Evolutionary conservation across 768 basidiomycete genomes (phyloP).

Genomic region (Kondoa subrosea): DNA sequence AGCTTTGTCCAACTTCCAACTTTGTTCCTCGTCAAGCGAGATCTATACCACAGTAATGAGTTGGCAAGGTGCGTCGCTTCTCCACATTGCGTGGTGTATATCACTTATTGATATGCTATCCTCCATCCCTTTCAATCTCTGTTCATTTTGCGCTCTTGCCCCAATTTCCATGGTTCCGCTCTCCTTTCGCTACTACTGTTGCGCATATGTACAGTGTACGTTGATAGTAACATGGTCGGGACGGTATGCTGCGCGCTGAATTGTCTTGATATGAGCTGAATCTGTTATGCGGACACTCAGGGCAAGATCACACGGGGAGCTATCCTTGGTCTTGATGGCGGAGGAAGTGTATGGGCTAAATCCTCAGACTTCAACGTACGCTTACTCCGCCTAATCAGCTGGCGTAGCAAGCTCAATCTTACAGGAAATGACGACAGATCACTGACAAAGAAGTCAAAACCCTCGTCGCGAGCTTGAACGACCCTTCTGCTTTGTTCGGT

Average conservation of each 20-base stretch:
- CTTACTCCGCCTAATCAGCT: background rate
- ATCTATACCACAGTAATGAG: background rate
- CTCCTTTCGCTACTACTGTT: background rate
- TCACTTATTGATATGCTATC: background rate
- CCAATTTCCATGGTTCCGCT: background rate
- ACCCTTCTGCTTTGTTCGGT: background rate
- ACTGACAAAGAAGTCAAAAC: constrained; percentile 1
- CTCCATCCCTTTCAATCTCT: background rate
- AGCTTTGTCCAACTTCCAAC: too few relatives aligned
- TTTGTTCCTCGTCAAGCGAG: too few relatives aligned
- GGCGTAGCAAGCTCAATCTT: background rate
- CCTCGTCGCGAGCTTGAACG: background rate
- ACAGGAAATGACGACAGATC: background rate
- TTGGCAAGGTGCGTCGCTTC: background rate
- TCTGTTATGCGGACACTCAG: background rate
- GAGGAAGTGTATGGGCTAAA: constrained; percentile 7
- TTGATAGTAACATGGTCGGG: constrained; percentile 6
- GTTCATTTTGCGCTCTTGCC: background rate
- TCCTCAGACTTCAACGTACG: constrained; percentile 1
- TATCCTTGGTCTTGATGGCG: constrained; percentile 2
- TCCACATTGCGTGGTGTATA: too few relatives aligned
- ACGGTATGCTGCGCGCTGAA: background rate
- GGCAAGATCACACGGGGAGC: background rate
- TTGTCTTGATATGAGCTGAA: background rate
- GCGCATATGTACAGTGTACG: background rate